Evolutionary conservation across 768 basidiomycete genomes (phyloP).

Genomic region (Roridomyces roridus): DNA sequence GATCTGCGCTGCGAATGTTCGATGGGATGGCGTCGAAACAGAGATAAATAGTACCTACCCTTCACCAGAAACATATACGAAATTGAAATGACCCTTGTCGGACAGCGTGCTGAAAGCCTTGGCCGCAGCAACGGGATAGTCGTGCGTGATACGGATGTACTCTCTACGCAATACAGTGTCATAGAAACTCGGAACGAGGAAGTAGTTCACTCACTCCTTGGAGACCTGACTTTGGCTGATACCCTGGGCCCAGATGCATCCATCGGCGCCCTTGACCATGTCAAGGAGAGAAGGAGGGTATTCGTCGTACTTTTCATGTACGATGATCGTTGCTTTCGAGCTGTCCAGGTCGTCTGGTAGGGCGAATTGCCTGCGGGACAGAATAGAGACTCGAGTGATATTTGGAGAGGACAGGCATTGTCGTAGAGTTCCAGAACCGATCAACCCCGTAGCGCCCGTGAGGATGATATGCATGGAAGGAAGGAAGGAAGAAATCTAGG

Average conservation of each 20-base stretch:
- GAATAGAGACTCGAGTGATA: slow-evolving; percentile 33
- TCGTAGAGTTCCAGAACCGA: slow-evolving; percentile 30
- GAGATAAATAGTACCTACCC: slow-evolving; percentile 12
- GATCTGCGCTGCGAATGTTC: slow-evolving; percentile 26
- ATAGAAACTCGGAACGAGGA: neutral
- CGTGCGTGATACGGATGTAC: slow-evolving; percentile 34
- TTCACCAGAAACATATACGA: slow-evolving; percentile 35
- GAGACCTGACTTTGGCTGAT: slow-evolving; percentile 30
- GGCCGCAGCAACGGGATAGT: slow-evolving; percentile 33
- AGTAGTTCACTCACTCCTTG: slow-evolving; percentile 28
- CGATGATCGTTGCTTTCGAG: slow-evolving; percentile 28
- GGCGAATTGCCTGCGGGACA: slow-evolving; percentile 27
- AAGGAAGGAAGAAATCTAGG: neutral
- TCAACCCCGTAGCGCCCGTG: slow-evolving; percentile 31
- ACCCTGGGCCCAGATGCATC: slow-evolving; percentile 35
- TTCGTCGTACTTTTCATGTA: slow-evolving; percentile 28
- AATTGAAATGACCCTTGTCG: slow-evolving; percentile 34
- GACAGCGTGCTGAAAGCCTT: slow-evolving; percentile 26
- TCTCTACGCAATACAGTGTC: slow-evolving; percentile 10
- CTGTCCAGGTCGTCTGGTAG: slow-evolving; percentile 15
- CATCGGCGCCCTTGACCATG: slow-evolving; percentile 30
- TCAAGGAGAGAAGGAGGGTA: slow-evolving; percentile 22
- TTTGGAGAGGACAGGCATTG: slow-evolving; percentile 28
- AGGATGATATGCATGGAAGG: slow-evolving; percentile 36
- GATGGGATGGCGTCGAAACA: neutral